Conservation (phyloP, 2,329 filamentous ascomycete species). For the Cercospora sesami region DNA sequence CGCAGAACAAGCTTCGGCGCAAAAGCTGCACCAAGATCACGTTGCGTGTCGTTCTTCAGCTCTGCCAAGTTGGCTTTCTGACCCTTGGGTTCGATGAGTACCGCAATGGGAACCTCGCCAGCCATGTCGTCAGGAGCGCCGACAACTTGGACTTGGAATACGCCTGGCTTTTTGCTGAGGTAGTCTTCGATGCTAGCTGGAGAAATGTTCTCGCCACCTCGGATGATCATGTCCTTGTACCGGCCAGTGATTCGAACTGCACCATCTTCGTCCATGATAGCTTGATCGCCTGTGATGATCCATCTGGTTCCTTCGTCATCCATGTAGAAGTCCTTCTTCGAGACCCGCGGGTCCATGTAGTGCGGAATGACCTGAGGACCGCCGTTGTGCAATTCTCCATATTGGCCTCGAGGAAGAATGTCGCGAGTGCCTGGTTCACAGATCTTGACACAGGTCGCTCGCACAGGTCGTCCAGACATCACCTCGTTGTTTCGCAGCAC, state of each 20-base stretch:
- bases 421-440: conserved; percentile 34
- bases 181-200: conserved; percentile 40
- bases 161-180: conserved; percentile 41
- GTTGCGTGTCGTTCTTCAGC: conserved; percentile 42
- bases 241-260: conserved; percentile 42
- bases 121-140: conserved; percentile 49
- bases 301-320: conserved; percentile 52
- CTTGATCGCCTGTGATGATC: conserved; percentile 65
- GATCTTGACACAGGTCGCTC: conserved; percentile 43
- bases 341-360: conserved; percentile 37
- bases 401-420: conserved; percentile 32
- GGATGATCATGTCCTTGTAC: conserved; percentile 42
- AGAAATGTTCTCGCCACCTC: conserved; percentile 69
- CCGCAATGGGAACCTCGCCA: conserved; percentile 52
- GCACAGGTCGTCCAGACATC: conserved; percentile 46
- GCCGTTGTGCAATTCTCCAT: conserved; percentile 38
- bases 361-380: conserved; percentile 35
- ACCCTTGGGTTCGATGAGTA: conserved; percentile 43
- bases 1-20: conserved; percentile 46
- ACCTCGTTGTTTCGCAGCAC: conserved; percentile 40
- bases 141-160: conserved; percentile 45
- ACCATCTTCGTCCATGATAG: conserved; percentile 50
- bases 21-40: conserved; percentile 44
- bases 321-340: conserved; percentile 34
- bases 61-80: conserved; percentile 35